These are phyloP conservation scores for Epichloe gansuensis DNA, from an alignment of 2,329 filamentous ascomycete genomes.

Conservation along the genomic window DNA sequence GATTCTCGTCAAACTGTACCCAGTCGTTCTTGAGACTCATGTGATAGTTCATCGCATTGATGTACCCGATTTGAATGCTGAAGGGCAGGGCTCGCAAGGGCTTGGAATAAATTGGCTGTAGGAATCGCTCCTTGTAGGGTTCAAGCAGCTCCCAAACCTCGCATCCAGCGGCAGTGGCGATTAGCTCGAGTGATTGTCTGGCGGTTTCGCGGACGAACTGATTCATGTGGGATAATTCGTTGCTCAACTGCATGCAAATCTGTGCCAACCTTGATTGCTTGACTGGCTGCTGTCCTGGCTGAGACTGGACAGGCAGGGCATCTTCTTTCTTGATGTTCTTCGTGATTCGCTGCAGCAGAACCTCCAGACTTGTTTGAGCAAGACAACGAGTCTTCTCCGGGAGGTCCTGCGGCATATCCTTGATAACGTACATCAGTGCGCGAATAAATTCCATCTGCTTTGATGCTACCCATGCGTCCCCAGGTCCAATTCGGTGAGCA, in stretches of 20 bases:
- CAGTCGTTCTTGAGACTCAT: slow-evolving; percentile 81
- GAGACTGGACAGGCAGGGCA: slow-evolving; percentile 24
- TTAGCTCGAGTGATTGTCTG: slow-evolving; percentile 65
- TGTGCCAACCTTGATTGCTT: slow-evolving; percentile 53
- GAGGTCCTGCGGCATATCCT: slow-evolving; percentile 91
- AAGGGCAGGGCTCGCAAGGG: slow-evolving; percentile 88
- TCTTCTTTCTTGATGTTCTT: slow-evolving; percentile 74
- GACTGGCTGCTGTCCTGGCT: slow-evolving; percentile 30
- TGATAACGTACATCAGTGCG: slow-evolving; percentile 93
- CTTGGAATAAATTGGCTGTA: slow-evolving; percentile 92
- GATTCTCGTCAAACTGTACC: slow-evolving; percentile 79
- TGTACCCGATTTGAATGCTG: slow-evolving; percentile 91
- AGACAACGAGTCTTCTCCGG: slow-evolving; percentile 78
- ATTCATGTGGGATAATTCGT: slow-evolving; percentile 90
- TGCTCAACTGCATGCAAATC: slow-evolving; percentile 75
- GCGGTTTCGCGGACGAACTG: slow-evolving; percentile 84
- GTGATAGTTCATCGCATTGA: slow-evolving; percentile 94
- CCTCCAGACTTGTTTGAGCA: slow-evolving; percentile 71
- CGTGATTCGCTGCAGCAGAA: slow-evolving; percentile 67
- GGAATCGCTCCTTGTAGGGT: slow-evolving; percentile 77
- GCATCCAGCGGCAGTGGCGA: slow-evolving; percentile 65
- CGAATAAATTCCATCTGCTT: slow-evolving; percentile 81
- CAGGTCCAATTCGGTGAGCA: slow-evolving; percentile 75
- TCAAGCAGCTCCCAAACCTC: slow-evolving; percentile 81
- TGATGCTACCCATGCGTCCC: slow-evolving; percentile 68